Percentiles rank a stretch among this genome's conserved stretches.
These are phyloP conservation scores for Nicotiana benthamiana DNA, from an alignment of 257 asterid species.

Conservation along the genomic window DNA sequence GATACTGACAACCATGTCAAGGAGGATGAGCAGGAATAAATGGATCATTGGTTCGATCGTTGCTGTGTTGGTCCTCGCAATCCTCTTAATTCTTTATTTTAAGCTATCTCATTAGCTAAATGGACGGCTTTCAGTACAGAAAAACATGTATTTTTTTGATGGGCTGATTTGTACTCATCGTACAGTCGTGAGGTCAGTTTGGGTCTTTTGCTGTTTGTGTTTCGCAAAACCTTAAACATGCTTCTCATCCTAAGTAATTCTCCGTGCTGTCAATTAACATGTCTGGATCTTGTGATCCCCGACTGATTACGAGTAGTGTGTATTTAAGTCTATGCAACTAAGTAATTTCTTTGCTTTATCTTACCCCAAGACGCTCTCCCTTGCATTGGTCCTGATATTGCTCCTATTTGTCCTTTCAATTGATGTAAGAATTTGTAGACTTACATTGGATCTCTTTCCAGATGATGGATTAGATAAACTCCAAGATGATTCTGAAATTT, in stretches of 20 bases:
- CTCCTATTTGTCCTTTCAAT: neutral
- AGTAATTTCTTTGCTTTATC: neutral
- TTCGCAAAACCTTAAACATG: neutral
- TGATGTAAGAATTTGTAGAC: neutral
- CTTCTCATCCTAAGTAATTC: neutral
- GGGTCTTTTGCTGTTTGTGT: neutral
- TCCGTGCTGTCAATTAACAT: neutral
- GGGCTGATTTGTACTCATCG: neutral
- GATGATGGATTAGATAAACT: neutral
- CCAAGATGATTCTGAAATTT: neutral
- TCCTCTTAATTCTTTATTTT: constrained; percentile 4
- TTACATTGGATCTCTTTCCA: neutral
- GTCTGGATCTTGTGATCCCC: neutral
- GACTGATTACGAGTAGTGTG: neutral
- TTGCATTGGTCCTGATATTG: neutral
- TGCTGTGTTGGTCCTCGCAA: constrained; percentile 4
- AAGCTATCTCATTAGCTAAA: neutral
- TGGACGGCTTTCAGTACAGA: neutral
- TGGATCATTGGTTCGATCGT: constrained; percentile 8
- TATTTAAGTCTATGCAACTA: neutral
- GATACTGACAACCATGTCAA: constrained; percentile 8
- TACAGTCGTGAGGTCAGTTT: neutral
- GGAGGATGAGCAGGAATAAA: constrained; percentile 14
- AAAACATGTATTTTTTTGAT: neutral
- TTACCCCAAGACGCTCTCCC: neutral